Base-by-base conservation (phyloP, 805 yeast species). In the Ogataea pini region DNA sequence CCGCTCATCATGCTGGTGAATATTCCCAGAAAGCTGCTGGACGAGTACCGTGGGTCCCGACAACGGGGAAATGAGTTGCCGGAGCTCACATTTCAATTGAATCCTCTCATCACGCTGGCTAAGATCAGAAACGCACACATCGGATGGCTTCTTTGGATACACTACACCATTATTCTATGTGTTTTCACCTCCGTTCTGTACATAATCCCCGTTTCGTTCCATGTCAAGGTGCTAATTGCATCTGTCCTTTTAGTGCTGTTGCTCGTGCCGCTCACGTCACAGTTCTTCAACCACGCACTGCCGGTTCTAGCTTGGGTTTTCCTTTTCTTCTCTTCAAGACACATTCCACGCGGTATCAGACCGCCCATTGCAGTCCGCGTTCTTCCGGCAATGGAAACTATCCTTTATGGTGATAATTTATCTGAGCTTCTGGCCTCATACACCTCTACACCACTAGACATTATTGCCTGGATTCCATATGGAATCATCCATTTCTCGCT, bases 391-490 rank as follows among this genome's bases (percentile, higher is more conserved):
- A 76, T 90, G 68, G 99, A 92, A 67, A 89, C 97, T 28, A 86
- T 91, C 47, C 73, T 94, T 50, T 92, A 89, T 63, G 98, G 98
- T 40, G 97, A 92, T 60, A 89, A 94, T 67, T 75, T 94, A 58
- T 83, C 91, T 44, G 89, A 86, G 60, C 81, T 92, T 17, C 75
- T 91, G 59, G 95, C 97, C 1, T 80, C 92, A 7, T 73, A 83
- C 14, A 83, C 86, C 17, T 79, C 76, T 49, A 68, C 87, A 1
- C 60, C 82, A 7, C 71, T 89, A 42, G 98, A 92, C 63, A 72
- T 92, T 7, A 58, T 89, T 36, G 96, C 97, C 7, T 92, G 97
- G 97, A 64, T 94, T 29, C 98, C 99, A 1, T 92, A 92, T 64
- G 99, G 99, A 2, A 64, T 94, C 12, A 73, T 88, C 49, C 99